Evolutionary conservation across 2,329 filamentous ascomycete genomes (phyloP).

Genomic region (Pyrenochaeta sp.): DNA sequence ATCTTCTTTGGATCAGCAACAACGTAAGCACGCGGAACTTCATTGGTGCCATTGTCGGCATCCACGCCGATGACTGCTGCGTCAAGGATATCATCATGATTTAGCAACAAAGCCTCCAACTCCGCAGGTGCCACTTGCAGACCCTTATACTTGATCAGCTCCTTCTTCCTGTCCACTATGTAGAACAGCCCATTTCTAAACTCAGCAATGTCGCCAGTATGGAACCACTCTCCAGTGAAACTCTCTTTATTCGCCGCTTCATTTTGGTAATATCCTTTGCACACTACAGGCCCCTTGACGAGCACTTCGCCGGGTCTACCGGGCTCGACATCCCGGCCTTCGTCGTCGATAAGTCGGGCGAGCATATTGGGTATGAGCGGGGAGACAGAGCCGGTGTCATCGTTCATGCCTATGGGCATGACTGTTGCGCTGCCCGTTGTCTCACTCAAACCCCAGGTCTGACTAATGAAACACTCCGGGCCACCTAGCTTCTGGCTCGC

Average conservation of each 20-base stretch:
- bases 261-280: constrained; percentile 51
- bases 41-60: constrained; percentile 47
- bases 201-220: constrained; percentile 50
- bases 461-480: constrained; percentile 54
- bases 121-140: constrained; percentile 61
- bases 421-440: constrained; percentile 60
- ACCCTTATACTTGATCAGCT: constrained; percentile 61
- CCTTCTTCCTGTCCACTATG: constrained; percentile 54
- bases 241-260: constrained; percentile 36
- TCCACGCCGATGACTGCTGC: constrained; percentile 57
- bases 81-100: constrained; percentile 53
- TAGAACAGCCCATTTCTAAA: constrained; percentile 51
- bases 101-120: constrained; percentile 55
- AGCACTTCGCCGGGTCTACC: constrained; percentile 45
- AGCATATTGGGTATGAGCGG: constrained; percentile 53
- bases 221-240: constrained; percentile 48
- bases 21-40: constrained; percentile 55
- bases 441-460: constrained; percentile 69
- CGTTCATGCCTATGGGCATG: constrained; percentile 52
- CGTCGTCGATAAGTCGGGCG: constrained; percentile 46
- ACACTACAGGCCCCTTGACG: constrained; percentile 48
- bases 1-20: constrained; percentile 48
- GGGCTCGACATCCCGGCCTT: constrained; percentile 40
- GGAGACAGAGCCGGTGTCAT: constrained; percentile 59
- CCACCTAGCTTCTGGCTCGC: constrained; percentile 61